Conservation (phyloP, 768 basidiomycete species). For the Coprinopsis strossmayeri region DNA sequence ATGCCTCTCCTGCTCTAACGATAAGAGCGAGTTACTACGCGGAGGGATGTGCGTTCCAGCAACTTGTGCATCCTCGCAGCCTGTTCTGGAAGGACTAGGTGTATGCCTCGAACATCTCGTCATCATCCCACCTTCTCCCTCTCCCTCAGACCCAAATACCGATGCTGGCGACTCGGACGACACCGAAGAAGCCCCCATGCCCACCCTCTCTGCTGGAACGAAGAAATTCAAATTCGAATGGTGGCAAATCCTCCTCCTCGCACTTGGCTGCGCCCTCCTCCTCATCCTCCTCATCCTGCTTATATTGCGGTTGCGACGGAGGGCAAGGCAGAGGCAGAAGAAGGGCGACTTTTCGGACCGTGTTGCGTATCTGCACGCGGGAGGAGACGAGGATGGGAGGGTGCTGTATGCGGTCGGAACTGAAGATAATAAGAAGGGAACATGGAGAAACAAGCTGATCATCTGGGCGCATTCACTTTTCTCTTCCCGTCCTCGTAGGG, state of each 20-base stretch:
- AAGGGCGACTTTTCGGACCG: too few relatives aligned
- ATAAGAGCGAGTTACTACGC: neutral
- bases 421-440: too few relatives aligned
- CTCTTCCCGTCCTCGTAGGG: too few relatives aligned
- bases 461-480: too few relatives aligned
- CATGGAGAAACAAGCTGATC: too few relatives aligned
- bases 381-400: too few relatives aligned
- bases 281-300: constrained; percentile 51
- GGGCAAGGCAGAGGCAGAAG: neutral
- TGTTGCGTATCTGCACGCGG: too few relatives aligned
- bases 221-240: constrained; percentile 44
- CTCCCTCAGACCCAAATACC: too few relatives aligned
- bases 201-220: too few relatives aligned
- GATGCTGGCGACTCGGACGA: too few relatives aligned
- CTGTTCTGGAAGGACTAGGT: neutral
- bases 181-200: constrained; percentile 64
- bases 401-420: too few relatives aligned
- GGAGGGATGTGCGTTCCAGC: neutral
- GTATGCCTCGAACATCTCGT: neutral
- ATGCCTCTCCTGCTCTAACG: neutral
- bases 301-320: neutral
- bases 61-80: neutral
- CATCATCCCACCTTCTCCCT: too few relatives aligned
- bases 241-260: constrained; percentile 86
- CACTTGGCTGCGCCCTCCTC: constrained; percentile 75